Base-by-base conservation (phyloP, 768 basidiomycete genomes). In the Chlorophyllum brunneum region DNA sequence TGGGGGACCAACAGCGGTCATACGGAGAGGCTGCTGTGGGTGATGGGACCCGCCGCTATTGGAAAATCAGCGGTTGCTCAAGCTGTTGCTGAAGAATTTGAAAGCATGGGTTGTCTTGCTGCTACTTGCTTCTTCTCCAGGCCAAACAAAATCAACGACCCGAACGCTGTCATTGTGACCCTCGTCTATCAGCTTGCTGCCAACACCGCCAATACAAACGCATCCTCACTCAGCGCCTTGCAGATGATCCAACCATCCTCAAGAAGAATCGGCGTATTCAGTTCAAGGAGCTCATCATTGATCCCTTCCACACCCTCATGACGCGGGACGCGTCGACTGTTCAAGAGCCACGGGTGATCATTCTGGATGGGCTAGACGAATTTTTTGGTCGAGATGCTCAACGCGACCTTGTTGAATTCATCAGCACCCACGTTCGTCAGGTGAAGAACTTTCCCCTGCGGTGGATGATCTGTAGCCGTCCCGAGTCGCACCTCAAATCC, bases 41-140 rank as follows among this genome's bases (percentile, higher is more conserved):
- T 53, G n/a, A 34, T 10, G 18, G 52, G 52, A 3, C 34, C 46
- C 23, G 52, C 52, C 10, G 52, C 44, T 7, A 38, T 45, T 7
- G 52, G 52, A 18, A 54, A 54, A 26, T 46, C 52, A 5, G 44
- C 52, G 4, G 43, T 54, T n/a, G 33, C 52, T 2, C 34, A 47
- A 45, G 47, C 52, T 3, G 13, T 54, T n/a, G 45, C 44, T 24
- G 27, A 36, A 9, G 31, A 54, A 8, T 45, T 46, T 16, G 8
- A 16, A 6, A 13, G 20, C 8, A 13, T 8, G 7, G 4, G 45
- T 2, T 27, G 42, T 13, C 44, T 54, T 2, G 52, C 44, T 20
- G 52, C 34, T n/a, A 38, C 44, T 26, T 54, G 47, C 44, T 54
- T 54, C 26, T 54, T 44, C 20, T 47, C 43, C 4, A 8, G 42